Base-by-base conservation (phyloP, 1,284 basidiomycete genomes). In the Taiwanofungus camphoratus region DNA sequence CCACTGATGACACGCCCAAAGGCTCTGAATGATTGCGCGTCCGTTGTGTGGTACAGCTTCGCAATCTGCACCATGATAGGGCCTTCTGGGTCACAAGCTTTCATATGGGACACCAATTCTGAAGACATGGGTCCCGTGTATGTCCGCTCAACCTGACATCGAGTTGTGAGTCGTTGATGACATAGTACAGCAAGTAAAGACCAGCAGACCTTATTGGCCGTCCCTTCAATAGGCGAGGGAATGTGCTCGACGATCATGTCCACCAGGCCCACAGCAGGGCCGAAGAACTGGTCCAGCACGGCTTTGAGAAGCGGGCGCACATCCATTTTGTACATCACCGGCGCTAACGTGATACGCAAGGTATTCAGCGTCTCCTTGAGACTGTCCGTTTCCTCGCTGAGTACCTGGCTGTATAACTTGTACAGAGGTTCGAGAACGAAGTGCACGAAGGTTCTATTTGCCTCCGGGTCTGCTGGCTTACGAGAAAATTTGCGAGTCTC, bases 301-400 rank as follows among this genome's bases (percentile, higher is more conserved):
- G 90, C 89, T 69, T 96, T 95, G 50, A 99, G 72, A 46, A 99
- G 67, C 3, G 96, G 95, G 42, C 94, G 74, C 6, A 95, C 93
- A 61, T 99, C 96, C 85, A 98, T 95, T 73, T 98, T 98, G 75
- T 87, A 99, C 75, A 91, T 90, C 30, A 93, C 75, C 0, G 92
- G 88, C 66, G 95, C 96, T 53, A 99, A 71, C 37, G 79, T 76
- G 57, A 99, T 99, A 4, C 83, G 82, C 27, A 99, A 73, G 12
- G 73, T 70, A 5, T 71, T 71, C n/a, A 99, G 71, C 1, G 94
- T 98, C 41, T 73, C 74, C 59, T 84, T 87, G 36, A 99, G 75
- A 29, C 76, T 74, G 8, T 88, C 89, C 0, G 87, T 87, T 55
- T 98, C 92, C 61, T 93, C 88, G 53, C 92, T 94, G 39, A 99